Evolutionary conservation across 495 filamentous ascomycete genomes (phyloP).

Genomic region (Lasiosphaeris hirsuta): DNA sequence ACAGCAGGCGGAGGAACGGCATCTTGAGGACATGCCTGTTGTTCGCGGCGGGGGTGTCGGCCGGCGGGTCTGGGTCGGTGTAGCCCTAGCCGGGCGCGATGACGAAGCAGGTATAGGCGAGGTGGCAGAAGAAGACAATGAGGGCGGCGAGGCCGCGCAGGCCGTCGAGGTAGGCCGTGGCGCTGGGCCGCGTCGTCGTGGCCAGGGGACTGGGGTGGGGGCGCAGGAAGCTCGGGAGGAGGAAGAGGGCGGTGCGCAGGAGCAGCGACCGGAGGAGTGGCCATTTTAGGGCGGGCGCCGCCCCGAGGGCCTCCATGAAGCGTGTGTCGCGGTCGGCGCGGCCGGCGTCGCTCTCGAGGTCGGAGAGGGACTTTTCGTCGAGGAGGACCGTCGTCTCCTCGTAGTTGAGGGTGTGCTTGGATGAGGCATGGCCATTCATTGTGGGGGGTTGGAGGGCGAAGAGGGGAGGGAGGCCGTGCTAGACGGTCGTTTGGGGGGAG

Average conservation of each 20-base stretch:
- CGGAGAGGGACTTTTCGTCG: slow-evolving; percentile 27
- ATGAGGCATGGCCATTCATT: slow-evolving; percentile 31
- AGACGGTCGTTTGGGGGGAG: too few species aligned
- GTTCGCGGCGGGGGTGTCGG: neutral
- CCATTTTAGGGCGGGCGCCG: neutral
- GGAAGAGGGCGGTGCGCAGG: slow-evolving; percentile 28
- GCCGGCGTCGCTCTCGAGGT: slow-evolving; percentile 31
- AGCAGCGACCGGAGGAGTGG: slow-evolving; percentile 17
- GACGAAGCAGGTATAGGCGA: slow-evolving; percentile 41
- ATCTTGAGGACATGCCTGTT: slow-evolving; percentile 53
- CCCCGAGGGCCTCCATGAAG: slow-evolving; percentile 8
- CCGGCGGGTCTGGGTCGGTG: neutral
- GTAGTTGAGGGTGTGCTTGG: slow-evolving; percentile 24
- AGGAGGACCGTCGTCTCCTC: slow-evolving; percentile 34
- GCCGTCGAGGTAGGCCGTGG: slow-evolving; percentile 57
- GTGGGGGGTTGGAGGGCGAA: slow-evolving; percentile 9
- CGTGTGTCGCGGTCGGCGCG: slow-evolving; percentile 24
- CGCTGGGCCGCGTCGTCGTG: slow-evolving; percentile 16
- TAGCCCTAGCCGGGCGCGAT: slow-evolving; percentile 43
- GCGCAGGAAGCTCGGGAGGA: slow-evolving; percentile 41
- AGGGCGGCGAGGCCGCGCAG: slow-evolving; percentile 58
- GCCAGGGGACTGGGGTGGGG: neutral
- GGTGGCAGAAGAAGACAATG: slow-evolving; percentile 56
- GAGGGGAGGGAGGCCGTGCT: neutral
- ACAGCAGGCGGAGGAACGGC: slow-evolving; percentile 63